Base-by-base conservation (phyloP, 768 basidiomycete genomes). In the Chlorophyllum brunneum region DNA sequence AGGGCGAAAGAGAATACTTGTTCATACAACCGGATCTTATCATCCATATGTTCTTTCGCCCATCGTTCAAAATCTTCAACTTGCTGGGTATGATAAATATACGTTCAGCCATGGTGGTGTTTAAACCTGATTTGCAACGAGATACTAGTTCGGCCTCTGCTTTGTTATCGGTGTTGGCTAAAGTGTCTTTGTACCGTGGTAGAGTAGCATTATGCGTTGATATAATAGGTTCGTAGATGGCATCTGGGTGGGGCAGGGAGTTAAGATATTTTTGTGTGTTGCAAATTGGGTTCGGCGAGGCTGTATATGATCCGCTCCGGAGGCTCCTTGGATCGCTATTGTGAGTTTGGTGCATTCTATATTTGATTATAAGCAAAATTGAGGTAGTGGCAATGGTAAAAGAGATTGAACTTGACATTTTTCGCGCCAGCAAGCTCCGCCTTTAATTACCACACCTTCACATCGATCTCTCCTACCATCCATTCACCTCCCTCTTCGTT, bases 81-180 rank as follows among this genome's bases (percentile, higher is more conserved):
- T 64, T 90, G 88, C 65, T 90, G 86, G 0, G 70, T 67, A 62
- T 91, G 88, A 58, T 91, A 88, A 1, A 78, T 82, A 44, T 89
- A 86, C 74, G 92, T 83, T 94, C 91, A 0, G 92, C 88, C 82
- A 92, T 85, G 2, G 91, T 92, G 7, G 82, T 83, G 64, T 94
- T 93, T 23, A 95, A 70, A 5, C 92, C 88, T 0, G 92, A 92
- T 67, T 95, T 92, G 63, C 88, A 92, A 16, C 92, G 80, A 2
- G 81, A 76, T 2, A 82, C 81, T 56, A 85, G 68, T 15, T 86
- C 83, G 42, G 85, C 82, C 58, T 85, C 74, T 11, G 76, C 65
- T 83, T 86, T 61, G 24, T 47, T 29, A 51, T 46, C 44, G 45
- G 37, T 29, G n/a, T 39, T 39, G 6, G 51, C 60, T 11, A 71